A percentile compares a stretch with the other conserved stretches of the same genome.
Evolutionary conservation across 31 red algal genomes (phyloP).

Genomic region (Odonthalia washingtoniensis): DNA sequence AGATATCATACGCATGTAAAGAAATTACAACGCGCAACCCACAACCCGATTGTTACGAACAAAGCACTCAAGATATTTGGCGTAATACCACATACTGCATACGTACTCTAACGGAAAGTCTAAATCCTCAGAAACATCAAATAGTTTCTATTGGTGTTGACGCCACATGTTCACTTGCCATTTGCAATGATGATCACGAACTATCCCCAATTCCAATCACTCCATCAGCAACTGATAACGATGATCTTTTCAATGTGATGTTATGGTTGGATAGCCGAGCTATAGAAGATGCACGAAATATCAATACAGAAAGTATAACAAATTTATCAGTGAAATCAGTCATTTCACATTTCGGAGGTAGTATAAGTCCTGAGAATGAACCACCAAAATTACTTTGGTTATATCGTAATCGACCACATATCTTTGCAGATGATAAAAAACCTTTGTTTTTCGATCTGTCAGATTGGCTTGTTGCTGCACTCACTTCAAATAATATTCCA

Average conservation of each 20-base stretch:
- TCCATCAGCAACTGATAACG: background rate
- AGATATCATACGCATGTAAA: slow-evolving; percentile 43
- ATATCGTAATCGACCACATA: slow-evolving; percentile 30
- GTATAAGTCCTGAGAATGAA: slow-evolving; percentile 83
- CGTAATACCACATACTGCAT: slow-evolving; percentile 41
- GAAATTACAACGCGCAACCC: slow-evolving; percentile 54
- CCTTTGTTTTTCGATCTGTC: slow-evolving; percentile 72
- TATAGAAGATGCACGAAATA: slow-evolving; percentile 63
- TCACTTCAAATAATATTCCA: background rate
- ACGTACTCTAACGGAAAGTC: background rate
- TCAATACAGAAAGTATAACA: slow-evolving; percentile 37
- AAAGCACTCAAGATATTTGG: slow-evolving; percentile 82
- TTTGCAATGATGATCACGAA: slow-evolving; percentile 48
- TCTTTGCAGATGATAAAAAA: slow-evolving; percentile 32
- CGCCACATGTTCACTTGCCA: slow-evolving; percentile 85
- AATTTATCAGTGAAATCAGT: slow-evolving; percentile 25
- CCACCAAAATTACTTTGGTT: slow-evolving; percentile 87
- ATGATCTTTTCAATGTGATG: slow-evolving; percentile 72
- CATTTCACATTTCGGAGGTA: slow-evolving; percentile 59
- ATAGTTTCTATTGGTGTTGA: slow-evolving; percentile 64
- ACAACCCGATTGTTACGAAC: slow-evolving; percentile 69
- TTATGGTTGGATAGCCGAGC: slow-evolving; percentile 90
- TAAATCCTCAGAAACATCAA: background rate
- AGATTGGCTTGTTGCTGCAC: slow-evolving; percentile 68
- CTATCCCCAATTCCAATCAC: slow-evolving; percentile 27